Base-by-base conservation (phyloP, 371 early-diverging fungal genomes). In the Syncephalastrum contaminatum region DNA sequence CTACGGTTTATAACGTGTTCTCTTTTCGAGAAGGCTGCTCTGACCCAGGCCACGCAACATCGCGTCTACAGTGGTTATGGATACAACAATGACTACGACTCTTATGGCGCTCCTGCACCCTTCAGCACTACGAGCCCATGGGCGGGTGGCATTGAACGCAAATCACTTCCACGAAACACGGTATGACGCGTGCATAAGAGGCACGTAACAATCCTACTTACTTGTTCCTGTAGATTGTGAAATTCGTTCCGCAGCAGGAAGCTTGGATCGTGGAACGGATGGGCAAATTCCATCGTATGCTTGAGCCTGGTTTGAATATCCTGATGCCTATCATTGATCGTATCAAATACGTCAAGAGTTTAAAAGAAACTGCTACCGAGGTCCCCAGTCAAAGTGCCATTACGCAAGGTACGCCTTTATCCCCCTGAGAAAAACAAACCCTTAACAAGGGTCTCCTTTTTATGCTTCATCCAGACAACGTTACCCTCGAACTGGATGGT, bases 221-320 rank as follows among this genome's bases (percentile, higher is more conserved):
- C 43, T 21, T 14, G 14, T 4, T 48, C 14, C 1, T 20, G 27
- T 64, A 88, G 88, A 73, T 94, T 16, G 67, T 97, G 58, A 93
- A 96, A 70, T 98, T 98, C 72, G 98, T 98, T 16, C 98, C 98
- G 48, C 96, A 98, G 77, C 96, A 97, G 71, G 95, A 97, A 73
- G 96, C 97, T 3, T 97, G 90, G 91, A 86, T 94, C 43, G 87
- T 93, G 6, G 94, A 93, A 66, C 85, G 93, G 36, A 90, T 92
- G 88, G 93, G 93, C 39, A 78, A 79, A 63, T 93, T 93, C 69
- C 77, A 92, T 72, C 81, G 92, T 44, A 84, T 94, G 57, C 75
- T 98, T 19, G 92, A 94, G 47, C 97, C 97, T 5, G 97, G 97
- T 24, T 81, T 98, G 2, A 90, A 93, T 39, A 79, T 98, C 30